Evolutionary conservation across 371 early-diverging fungal genomes (phyloP), one percentile per base, ranked within the genome.

Genomic region (Entomophthora muscae): DNA sequence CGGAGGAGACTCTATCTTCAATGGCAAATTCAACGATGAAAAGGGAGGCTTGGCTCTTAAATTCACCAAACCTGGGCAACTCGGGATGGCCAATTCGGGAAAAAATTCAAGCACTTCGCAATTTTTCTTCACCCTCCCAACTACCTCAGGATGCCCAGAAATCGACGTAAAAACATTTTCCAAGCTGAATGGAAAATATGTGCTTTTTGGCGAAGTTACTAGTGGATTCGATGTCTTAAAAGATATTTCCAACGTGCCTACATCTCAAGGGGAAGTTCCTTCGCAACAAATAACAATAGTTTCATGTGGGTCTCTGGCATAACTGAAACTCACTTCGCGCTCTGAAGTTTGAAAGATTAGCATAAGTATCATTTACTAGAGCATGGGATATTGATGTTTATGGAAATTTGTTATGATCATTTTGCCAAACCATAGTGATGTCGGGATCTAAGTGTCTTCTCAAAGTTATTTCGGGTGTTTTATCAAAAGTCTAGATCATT

Each of bases 171-270:
- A 42, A 17, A n/a, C 5, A 52, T 61, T 83, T 56, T 65, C 83
- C 29, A 94, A 95, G 95, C 85, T 99, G 68, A 93, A 99, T 75
- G 93, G 93, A 68, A 95, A 93, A 81, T 99, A 99, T 83, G 93
- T 93, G 66, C 98, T 99, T 52, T 99, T 99, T 73, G 99, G 99
- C 64, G 53, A 74, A 55, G 95, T 98, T 12, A 31, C 30, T 5
- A 30, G 26, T 12, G 59, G 59, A 28, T 27, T 24, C 26, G 55
- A 55, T 10, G 10, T 55, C 12, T 26, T 55, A 3, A 1, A 63
- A 59, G 58, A 22, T 55, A 3, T 2, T 33, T 32, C 23, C 53
- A 63, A 57, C 57, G 51, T 56, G n/a, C 42, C 42, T 10, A 42
- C 42, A 17, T 17, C 17, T 42, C 42, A 42, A 17, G 42, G 42